Conservation (phyloP, 495 filamentous ascomycete species). For the Hypoxylon fuscum region DNA sequence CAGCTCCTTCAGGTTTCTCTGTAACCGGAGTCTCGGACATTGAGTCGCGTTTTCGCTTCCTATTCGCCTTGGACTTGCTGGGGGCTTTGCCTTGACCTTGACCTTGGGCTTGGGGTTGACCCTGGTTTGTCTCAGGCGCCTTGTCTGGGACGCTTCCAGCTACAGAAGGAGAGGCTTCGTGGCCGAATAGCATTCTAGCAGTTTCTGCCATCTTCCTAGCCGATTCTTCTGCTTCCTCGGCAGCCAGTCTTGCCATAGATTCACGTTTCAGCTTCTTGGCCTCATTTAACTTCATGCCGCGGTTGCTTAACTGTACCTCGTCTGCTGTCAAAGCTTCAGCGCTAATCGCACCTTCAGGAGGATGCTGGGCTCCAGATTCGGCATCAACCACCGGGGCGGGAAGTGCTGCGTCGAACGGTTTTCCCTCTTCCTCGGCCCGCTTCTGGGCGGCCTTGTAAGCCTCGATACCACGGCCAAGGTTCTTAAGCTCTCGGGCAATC, state of each 20-base stretch:
- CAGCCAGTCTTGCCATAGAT: constrained; percentile 71
- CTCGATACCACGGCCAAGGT: constrained; percentile 78
- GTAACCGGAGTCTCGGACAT: constrained; percentile 51
- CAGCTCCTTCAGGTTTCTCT: constrained; percentile 51
- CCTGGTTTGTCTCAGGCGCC: constrained; percentile 30
- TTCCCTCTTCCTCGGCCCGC: constrained; percentile 72
- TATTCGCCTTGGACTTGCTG: constrained; percentile 45
- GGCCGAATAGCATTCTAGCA: constrained; percentile 60
- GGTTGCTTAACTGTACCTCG: constrained; percentile 73
- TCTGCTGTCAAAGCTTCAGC: constrained; percentile 59
- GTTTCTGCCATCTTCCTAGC: constrained; percentile 63
- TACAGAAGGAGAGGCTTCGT: constrained; percentile 43
- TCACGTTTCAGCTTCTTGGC: constrained; percentile 91
- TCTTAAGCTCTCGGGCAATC: constrained; percentile 87
- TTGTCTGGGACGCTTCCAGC: constrained; percentile 38
- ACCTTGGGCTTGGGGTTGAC: constrained; percentile 20
- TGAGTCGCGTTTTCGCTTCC: constrained; percentile 65
- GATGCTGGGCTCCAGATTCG: constrained; percentile 55
- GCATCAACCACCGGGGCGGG: constrained; percentile 56
- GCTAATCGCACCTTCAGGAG: constrained; percentile 60
- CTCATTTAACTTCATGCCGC: constrained; percentile 91
- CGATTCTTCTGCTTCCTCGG: constrained; percentile 71
- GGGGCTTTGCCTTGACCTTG: constrained; percentile 24
- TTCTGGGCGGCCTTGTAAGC: constrained; percentile 75
- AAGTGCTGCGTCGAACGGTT: constrained; percentile 63